A percentile compares a stretch with the other conserved stretches of the same genome.
These are phyloP conservation scores for Jaltomata sinuosa DNA, from an alignment of 257 asterid genomes.

Conservation along the genomic window DNA sequence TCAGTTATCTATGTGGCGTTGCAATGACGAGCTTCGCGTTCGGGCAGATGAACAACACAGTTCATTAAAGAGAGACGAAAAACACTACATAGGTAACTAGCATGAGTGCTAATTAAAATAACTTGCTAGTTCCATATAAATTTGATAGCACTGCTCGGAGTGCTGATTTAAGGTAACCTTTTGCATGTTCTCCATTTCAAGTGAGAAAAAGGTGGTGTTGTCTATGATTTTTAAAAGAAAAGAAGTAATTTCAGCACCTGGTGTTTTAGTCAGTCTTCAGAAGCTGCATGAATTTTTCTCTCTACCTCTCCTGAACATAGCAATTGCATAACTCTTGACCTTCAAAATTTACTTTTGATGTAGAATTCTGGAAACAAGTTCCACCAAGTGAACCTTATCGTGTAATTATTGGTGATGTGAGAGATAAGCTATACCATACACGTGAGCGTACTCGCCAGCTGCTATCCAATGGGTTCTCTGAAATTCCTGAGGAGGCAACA, in stretches of 20 bases:
- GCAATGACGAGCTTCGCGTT: conserved; percentile 41
- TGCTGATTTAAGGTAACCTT: not conserved
- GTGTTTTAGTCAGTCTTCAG: not conserved
- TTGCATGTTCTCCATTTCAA: not conserved
- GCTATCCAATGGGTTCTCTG: conserved; percentile 33
- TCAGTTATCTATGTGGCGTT: conserved; percentile 53
- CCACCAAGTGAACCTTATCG: conserved; percentile 44
- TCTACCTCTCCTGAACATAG: not conserved
- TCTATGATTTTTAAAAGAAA: not conserved
- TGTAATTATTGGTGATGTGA: conserved; percentile 37
- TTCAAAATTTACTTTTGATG: not conserved
- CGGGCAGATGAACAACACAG: conserved; percentile 24
- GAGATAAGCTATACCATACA: conserved; percentile 39
- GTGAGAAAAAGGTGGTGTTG: not conserved
- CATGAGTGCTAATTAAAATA: not conserved
- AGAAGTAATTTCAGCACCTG: not conserved
- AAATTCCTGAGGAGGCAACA: conserved; percentile 36
- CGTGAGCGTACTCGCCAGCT: conserved; percentile 46
- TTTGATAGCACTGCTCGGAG: not conserved
- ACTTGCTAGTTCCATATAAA: not conserved
- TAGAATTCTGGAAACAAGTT: conserved; percentile 44
- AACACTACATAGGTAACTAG: conserved; percentile 35
- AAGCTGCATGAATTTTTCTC: not conserved
- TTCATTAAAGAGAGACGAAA: conserved; percentile 28
- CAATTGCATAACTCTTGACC: not conserved